A percentile compares a stretch with the other conserved stretches of the same genome.
These are phyloP conservation scores for Pythium phragmitis DNA, from an alignment of 352 stramenopile species.

Conservation along the genomic window DNA sequence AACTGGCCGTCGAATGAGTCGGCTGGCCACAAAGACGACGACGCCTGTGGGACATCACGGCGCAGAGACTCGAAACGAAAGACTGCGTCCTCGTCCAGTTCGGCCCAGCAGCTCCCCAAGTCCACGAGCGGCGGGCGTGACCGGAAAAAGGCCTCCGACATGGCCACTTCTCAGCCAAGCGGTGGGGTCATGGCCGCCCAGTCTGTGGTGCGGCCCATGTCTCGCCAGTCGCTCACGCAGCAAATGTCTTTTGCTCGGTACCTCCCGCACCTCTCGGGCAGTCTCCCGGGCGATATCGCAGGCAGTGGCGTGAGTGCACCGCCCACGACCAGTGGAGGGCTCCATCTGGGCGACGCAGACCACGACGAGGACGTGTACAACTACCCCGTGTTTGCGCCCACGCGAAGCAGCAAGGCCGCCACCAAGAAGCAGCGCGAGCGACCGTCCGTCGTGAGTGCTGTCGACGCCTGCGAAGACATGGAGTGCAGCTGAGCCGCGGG, in stretches of 20 bases:
- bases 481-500: constrained; percentile 46
- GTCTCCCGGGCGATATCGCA: background rate
- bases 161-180: background rate
- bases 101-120: constrained; percentile 16
- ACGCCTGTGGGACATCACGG: constrained; percentile 1
- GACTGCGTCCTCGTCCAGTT: background rate
- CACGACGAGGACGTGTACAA: constrained; percentile 50
- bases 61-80: constrained; percentile 19
- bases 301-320: background rate
- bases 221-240: constrained; percentile 24
- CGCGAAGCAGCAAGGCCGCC: constrained; percentile 25
- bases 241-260: constrained; percentile 22
- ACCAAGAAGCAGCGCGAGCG: constrained; percentile 51
- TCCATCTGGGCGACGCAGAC: constrained; percentile 16
- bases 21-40: constrained; percentile 16
- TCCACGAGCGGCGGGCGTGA: constrained; percentile 14
- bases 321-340: background rate
- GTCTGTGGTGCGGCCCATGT: constrained; percentile 16
- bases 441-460: constrained; percentile 22
- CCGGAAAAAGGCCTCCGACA: constrained; percentile 12
- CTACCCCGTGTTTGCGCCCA: constrained; percentile 38
- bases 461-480: constrained; percentile 41
- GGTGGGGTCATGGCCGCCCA: background rate
- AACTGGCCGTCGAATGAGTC: constrained; percentile 7
- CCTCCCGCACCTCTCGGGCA: constrained; percentile 22